Evolutionary conservation across 805 yeast species (phyloP).

Genomic region (Wickerhamiella azyma): DNA sequence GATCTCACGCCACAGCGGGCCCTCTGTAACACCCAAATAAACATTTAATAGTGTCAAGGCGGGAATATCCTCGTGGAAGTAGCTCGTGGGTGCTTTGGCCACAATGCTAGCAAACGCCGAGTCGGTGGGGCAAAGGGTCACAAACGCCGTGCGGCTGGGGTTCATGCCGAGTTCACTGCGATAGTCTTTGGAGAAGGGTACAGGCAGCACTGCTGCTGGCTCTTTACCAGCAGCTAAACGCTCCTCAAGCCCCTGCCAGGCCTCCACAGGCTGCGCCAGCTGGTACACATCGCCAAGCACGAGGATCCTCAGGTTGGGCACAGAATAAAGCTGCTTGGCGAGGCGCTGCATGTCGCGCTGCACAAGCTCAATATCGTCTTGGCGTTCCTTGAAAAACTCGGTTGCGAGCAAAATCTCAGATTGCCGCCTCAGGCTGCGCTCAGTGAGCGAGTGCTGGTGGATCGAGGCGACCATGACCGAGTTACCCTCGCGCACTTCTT

Average conservation of each 20-base stretch:
- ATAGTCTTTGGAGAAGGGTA: conserved; percentile 34
- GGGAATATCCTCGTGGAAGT: conserved; percentile 45
- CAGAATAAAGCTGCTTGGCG: conserved; percentile 38
- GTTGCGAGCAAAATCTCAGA: conserved; percentile 57
- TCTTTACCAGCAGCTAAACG: neutral
- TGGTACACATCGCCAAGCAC: conserved; percentile 54
- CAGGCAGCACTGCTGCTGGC: conserved; percentile 15
- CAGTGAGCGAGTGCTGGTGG: conserved; percentile 37
- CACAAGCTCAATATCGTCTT: conserved; percentile 32
- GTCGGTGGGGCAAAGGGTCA: conserved; percentile 67
- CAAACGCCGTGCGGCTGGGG: conserved; percentile 41
- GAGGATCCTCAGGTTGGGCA: conserved; percentile 50
- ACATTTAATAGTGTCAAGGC: conserved; percentile 61
- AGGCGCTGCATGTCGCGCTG: conserved; percentile 38
- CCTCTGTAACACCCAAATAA: conserved; percentile 75
- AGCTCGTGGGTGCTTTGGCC: conserved; percentile 46
- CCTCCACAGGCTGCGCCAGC: conserved; percentile 40
- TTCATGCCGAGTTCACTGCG: conserved; percentile 42
- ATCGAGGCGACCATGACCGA: conserved; percentile 53
- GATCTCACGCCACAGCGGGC: conserved; percentile 93
- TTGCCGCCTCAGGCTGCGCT: conserved; percentile 51
- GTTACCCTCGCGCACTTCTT: conserved; percentile 47
- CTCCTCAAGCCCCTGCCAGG: conserved; percentile 35
- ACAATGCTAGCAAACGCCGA: conserved; percentile 54
- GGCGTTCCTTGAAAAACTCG: conserved; percentile 40